These are phyloP conservation scores for Talaromyces albobiverticillius DNA, from an alignment of 2,329 filamentous ascomycete genomes.

Conservation along the genomic window DNA sequence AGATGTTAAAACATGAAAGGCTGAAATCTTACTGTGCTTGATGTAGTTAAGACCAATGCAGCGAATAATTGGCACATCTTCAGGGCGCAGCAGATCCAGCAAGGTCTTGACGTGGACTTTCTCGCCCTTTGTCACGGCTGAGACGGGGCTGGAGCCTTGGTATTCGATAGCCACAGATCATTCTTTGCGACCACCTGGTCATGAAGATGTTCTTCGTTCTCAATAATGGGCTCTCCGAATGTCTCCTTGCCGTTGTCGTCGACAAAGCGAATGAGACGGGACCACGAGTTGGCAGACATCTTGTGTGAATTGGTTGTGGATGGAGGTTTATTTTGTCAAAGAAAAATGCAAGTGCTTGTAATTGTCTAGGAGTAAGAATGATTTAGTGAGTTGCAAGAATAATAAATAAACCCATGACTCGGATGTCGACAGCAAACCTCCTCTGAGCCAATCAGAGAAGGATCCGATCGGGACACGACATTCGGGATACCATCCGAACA, in stretches of 20 bases:
- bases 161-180: not conserved
- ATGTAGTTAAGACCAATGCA: conserved; percentile 17
- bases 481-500: no score
- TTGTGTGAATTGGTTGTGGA: no score
- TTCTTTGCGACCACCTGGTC: not conserved
- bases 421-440: no score
- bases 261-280: not conserved
- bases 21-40: conserved; percentile 13
- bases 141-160: not conserved
- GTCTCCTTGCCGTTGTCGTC: not conserved
- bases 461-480: no score
- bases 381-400: no score
- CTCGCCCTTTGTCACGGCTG: not conserved
- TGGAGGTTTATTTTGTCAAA: no score
- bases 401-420: no score
- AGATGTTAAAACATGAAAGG: no score
- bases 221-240: not conserved
- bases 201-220: not conserved
- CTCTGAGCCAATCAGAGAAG: no score
- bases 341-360: no score
- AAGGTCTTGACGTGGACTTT: not conserved
- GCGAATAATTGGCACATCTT: conserved; percentile 14
- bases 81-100: not conserved
- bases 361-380: no score
- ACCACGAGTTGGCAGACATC: not conserved